Percentiles rank a stretch among this genome's conserved stretches.
Conservation (phyloP, 768 basidiomycete species). For the Rhodotorula graminis region DNA sequence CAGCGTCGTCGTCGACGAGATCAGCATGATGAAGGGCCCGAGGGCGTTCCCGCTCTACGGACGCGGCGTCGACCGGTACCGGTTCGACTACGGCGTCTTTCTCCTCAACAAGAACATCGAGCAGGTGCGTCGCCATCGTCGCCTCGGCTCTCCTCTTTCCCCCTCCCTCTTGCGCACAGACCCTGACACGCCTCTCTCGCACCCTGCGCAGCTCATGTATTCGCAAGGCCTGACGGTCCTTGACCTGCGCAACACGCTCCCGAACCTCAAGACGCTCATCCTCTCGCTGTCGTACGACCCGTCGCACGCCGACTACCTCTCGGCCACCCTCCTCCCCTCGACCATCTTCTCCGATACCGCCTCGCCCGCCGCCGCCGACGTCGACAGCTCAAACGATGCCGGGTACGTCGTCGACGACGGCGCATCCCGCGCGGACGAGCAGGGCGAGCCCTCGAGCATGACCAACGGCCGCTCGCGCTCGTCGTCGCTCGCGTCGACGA, state of each 20-base stretch:
- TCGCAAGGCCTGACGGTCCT: conserved; percentile 75
- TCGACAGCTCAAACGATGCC: neutral
- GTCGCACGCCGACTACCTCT: conserved; percentile 10
- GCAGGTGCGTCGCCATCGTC: conserved; percentile 60
- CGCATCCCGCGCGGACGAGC: too few relatives aligned
- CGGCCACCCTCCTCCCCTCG: conserved; percentile 4
- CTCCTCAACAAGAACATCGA: conserved; percentile 96
- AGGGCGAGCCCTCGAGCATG: neutral
- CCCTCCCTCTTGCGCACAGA: neutral
- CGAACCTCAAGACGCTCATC: conserved; percentile 89
- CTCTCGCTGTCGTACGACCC: conserved; percentile 60
- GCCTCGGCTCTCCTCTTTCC: too few relatives aligned
- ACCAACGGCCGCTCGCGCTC: conserved; percentile 11
- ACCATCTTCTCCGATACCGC: neutral
- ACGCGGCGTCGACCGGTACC: conserved; percentile 88
- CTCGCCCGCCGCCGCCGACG: neutral
- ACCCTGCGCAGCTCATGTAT: conserved; percentile 36
- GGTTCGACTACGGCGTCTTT: conserved; percentile 97
- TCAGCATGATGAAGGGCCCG: conserved; percentile 91
- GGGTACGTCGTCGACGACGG: neutral
- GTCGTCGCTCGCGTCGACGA: conserved; percentile 13
- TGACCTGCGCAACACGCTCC: conserved; percentile 91
- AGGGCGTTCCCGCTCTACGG: conserved; percentile 95
- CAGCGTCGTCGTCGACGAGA: conserved; percentile 84
- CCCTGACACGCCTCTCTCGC: neutral